Evolutionary conservation across 2,329 filamentous ascomycete genomes (phyloP), one percentile per base, ranked within the genome.

Genomic region (Fusarium caatingaense): DNA sequence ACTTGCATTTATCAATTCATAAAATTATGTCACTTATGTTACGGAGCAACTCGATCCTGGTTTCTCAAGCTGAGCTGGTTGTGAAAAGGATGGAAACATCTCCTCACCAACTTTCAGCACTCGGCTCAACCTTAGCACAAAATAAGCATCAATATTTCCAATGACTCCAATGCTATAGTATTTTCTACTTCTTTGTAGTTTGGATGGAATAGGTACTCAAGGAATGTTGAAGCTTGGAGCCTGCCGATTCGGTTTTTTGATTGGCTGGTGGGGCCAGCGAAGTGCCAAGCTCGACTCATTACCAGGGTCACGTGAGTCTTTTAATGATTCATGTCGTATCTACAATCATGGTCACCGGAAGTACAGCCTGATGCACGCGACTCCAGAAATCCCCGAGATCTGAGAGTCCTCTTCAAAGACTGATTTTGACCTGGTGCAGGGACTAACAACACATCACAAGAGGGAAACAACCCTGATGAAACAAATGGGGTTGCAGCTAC

Each of bases 221-320:
- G 5, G 32, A 11, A n/a, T n/a, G 9, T 37, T 11, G 10, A 37
- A 6, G 34, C 9, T 37, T 5, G 5, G 12, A 30, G 12, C 28
- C 28, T 3, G 8, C 28, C 28, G 7, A 30, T 15, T 15, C 6
- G 28, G 28, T 12, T 30, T 30, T 2, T 4, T 30, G 12, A 30
- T 30, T 30, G 28, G 28, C 12, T 30, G 28, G 28, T 8, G 12
- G 28, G 7, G 28, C 12, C 2, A 9, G n/a, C 1, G 5, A 6
- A 11, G 18, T 37, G 18, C 6, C 2, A 3, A 37, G 16, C 5
- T n/a, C 11, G 9, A 11, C 16, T 37, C 34, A 37, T 37, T 5
- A 4, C 0, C 0, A 0, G 1, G 0, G 3, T 37, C 18, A 37
- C 34, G 34, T 37, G 34, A 10, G 3, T 2, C 0, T 6, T 4